Base-by-base conservation (phyloP, 495 filamentous ascomycete genomes). In the Hypoxylon perforatum region DNA sequence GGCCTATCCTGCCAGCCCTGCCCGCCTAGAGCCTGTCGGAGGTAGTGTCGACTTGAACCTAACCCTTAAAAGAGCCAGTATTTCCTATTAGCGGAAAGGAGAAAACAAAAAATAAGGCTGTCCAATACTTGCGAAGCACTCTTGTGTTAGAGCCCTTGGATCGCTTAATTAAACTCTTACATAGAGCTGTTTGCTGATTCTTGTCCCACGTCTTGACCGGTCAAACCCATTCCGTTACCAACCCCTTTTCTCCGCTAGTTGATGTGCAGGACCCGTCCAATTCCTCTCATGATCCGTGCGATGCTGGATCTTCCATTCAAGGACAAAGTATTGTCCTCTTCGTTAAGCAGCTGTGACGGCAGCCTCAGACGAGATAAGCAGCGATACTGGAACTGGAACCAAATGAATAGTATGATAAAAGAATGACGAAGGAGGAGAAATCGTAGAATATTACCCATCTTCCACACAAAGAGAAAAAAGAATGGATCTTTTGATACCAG, bases 361-460 rank as follows among this genome's bases (percentile, higher is more conserved):
- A 47, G 51, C 41, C 42, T 18, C 25, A 28, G 7, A 28, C 25
- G 15, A 49, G 47, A 36, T 4, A n/a, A n/a, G n/a, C n/a, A 45
- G 54, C 18, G 22, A 12, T 17, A 21, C 38, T 55, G 33, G 45
- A 19, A 35, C 58, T 19, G 33, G 15, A 56, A 25, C 53, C 17
- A 41, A 36, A 23, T 58, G 58, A 47, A 54, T 59, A n/a, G 14
- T 17, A 49, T 30, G 35, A 56, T 39, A 8, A 36, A 63, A 22
- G 44, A 39, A 60, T 58, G 56, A 56, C 17, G 41, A 52, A 62
- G 17, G 58, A 63, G 59, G 36, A 53, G 63, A 61, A 66, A 33
- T 28, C 47, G 55, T 36, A 48, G 25, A 14, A 25, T 8, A 44
- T 15, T 39, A 36, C 38, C 60, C 25, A 7, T 54, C 28, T 63